A percentile compares a stretch with the other conserved stretches of the same genome.
phyloP scores from a whole-genome alignment of 495 filamentous ascomycete genomes.

The Pyrenula massariospora region DNA sequence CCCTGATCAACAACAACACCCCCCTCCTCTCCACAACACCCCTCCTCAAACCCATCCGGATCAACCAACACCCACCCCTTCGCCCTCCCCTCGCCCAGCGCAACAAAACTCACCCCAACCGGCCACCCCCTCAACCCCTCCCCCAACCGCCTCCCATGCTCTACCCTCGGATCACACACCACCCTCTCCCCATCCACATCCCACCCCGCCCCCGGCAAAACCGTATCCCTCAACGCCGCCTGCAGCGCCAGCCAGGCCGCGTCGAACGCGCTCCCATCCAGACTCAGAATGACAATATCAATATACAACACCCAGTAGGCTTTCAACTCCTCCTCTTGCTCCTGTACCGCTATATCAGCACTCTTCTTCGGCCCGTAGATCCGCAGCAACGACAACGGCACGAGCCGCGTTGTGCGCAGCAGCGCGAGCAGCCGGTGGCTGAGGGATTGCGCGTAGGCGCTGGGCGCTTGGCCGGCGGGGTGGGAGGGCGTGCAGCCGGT shows the following conservation, averaged over 20 bases:
- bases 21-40: conserved; percentile 59
- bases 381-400: conserved; percentile 49
- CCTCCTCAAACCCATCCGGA: conserved; percentile 84
- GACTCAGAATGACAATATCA: conserved; percentile 77
- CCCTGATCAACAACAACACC: conserved; percentile 61
- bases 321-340: conserved; percentile 43
- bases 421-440: conserved; percentile 65
- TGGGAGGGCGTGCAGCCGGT: conserved; percentile 82
- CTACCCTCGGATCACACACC: conserved; percentile 52
- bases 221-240: conserved; percentile 69
- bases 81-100: conserved; percentile 44
- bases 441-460: conserved; percentile 68
- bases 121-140: conserved; percentile 42
- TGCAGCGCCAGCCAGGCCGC: conserved; percentile 76
- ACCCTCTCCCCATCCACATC: conserved; percentile 70
- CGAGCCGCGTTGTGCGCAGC: conserved; percentile 52
- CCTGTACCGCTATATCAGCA: conserved; percentile 27
- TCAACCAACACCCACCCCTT: conserved; percentile 68
- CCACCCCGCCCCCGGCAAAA: conserved; percentile 73
- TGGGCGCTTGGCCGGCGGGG: conserved; percentile 72
- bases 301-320: conserved; percentile 94
- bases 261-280: conserved; percentile 86
- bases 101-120: conserved; percentile 57
- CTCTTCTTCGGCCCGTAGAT: conserved; percentile 47
- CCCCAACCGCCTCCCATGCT: conserved; percentile 35